Conservation (phyloP, 805 yeast genomes). For the Monosporozyma yasuniensis region DNA sequence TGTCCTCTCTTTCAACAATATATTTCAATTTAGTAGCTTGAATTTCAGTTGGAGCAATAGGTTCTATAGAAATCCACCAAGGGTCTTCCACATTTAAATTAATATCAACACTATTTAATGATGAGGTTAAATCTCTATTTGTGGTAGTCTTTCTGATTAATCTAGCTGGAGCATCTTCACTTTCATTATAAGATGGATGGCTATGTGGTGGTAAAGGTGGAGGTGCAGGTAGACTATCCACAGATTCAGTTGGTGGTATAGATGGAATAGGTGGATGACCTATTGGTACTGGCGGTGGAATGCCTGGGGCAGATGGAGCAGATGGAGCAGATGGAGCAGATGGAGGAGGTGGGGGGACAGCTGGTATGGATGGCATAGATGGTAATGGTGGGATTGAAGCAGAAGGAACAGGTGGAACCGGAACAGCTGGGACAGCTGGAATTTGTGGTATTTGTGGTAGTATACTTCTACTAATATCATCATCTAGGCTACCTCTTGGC, state of each 20-base stretch:
- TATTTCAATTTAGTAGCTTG: slow-evolving; percentile 14
- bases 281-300: neutral
- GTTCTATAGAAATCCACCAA: slow-evolving; percentile 60
- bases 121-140: slow-evolving; percentile 8
- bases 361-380: neutral
- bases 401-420: neutral
- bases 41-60: slow-evolving; percentile 40
- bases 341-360: neutral
- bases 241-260: slow-evolving; percentile 3
- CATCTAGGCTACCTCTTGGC: neutral
- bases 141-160: slow-evolving; percentile 11
- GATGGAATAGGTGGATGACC: slow-evolving; percentile 2
- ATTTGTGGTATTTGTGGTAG: neutral
- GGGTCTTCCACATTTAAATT: slow-evolving; percentile 28
- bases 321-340: slow-evolving; percentile 6
- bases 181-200: neutral
- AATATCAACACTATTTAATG: slow-evolving; percentile 12
- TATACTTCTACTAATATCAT: neutral
- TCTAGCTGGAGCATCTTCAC: slow-evolving; percentile 6
- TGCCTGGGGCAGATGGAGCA: neutral
- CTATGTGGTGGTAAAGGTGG: slow-evolving; percentile 20
- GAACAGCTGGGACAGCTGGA: slow-evolving; percentile 2
- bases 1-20: slow-evolving; percentile 58
- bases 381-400: slow-evolving; percentile 4
- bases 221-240: slow-evolving; percentile 9